Base-by-base conservation (phyloP, 805 yeast genomes). In the Starmerella floricola region DNA sequence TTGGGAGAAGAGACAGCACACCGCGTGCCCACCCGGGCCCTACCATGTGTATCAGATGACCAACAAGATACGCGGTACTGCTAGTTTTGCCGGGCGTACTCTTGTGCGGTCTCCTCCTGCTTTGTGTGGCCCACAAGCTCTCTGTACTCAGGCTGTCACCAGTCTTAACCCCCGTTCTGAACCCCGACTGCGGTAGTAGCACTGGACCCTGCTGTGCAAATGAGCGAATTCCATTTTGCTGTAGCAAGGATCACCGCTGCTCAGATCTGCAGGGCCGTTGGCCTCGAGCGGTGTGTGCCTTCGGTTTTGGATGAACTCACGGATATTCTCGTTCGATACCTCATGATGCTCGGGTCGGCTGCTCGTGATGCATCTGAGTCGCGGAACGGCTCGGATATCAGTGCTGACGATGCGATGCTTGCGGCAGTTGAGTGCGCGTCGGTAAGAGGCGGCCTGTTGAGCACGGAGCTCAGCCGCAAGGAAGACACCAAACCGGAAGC, bases 221-320 rank as follows among this genome's bases (percentile, higher is more conserved):
- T 57, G 56, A 54, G 56, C 34, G 71, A 68, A 31, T 71, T 74
- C 57, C 65, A 64, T 51, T 70, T 65, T 47, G 60, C 71, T 6
- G 55, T 73, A 15, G 59, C 71, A 26, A 60, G 77, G 30, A 61
- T 74, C 34, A 64, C 77, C 0, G 64, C 72, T 47, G 64, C 72
- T 36, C 79, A 74, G 56, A 67, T 72, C 1, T 68, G 88, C 40
- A 76, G 84, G 47, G 76, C 91, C 0, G 73, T 77, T 24, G 98
- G 98, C 0, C 84, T 86, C 54, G 95, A 84, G 47, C 71, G 76
- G 52, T 76, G 87, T 49, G 68, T 76, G 39, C 82, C 88, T 6
- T 66, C 74, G 6, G 72, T 80, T 1, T 65, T 88, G 8, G 87
- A 85, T 55, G 69, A 77, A 2, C 51, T 86, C n/a, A 78, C 94